Evolutionary conservation across 2,329 filamentous ascomycete genomes (phyloP).

Genomic region (Amesomyces nigricolor): DNA sequence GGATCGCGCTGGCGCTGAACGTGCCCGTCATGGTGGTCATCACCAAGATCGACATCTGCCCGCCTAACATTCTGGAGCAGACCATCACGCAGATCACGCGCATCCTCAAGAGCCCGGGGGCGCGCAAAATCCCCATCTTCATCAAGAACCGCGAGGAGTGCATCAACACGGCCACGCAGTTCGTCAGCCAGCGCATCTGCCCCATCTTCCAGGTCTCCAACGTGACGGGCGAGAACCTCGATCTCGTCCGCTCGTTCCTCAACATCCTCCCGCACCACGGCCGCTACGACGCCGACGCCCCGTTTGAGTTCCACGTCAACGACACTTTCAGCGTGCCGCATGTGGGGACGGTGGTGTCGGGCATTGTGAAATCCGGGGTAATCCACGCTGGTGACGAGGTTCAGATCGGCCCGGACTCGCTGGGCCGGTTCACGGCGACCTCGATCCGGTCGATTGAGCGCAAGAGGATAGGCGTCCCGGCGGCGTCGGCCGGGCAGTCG

Average conservation of each 20-base stretch:
- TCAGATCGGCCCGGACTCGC: slow-evolving; percentile 80
- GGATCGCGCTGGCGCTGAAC: slow-evolving; percentile 88
- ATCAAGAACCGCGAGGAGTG: slow-evolving; percentile 89
- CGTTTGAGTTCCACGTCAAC: slow-evolving; percentile 93
- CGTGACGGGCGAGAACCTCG: slow-evolving; percentile 85
- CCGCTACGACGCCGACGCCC: slow-evolving; percentile 79
- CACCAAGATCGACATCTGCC: slow-evolving; percentile 98
- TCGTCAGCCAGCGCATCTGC: slow-evolving; percentile 91
- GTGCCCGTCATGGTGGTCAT: slow-evolving; percentile 97
- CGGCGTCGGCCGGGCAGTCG: slow-evolving; percentile 84
- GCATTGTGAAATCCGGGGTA: slow-evolving; percentile 82
- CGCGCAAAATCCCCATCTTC: slow-evolving; percentile 91
- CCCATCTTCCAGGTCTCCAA: slow-evolving; percentile 98
- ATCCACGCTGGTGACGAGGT: slow-evolving; percentile 88
- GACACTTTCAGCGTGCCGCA: slow-evolving; percentile 98
- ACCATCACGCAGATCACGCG: slow-evolving; percentile 87
- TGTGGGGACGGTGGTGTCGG: slow-evolving; percentile 91
- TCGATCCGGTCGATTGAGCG: slow-evolving; percentile 89
- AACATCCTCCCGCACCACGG: slow-evolving; percentile 95
- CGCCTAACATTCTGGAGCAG: slow-evolving; percentile 88
- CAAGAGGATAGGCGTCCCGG: slow-evolving; percentile 83
- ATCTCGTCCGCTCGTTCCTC: slow-evolving; percentile 85
- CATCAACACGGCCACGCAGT: slow-evolving; percentile 91
- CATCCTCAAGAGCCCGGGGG: slow-evolving; percentile 89
- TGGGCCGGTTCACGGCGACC: slow-evolving; percentile 84